phyloP scores from a whole-genome alignment of 2,329 filamentous ascomycete species.

The Fusarium hainanense region DNA sequence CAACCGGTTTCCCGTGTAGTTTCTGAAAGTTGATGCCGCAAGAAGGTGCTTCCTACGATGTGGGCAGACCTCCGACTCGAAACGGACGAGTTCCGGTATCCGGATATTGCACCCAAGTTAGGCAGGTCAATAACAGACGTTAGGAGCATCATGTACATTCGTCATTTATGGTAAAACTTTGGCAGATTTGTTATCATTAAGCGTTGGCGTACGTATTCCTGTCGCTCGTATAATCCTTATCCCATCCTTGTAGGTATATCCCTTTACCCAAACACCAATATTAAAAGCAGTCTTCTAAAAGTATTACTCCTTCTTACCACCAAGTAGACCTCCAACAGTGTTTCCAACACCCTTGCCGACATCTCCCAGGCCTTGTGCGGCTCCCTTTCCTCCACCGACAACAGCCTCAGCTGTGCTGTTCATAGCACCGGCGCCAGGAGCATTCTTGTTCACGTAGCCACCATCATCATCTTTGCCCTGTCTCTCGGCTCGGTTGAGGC shows the following conservation, averaged over 20 bases:
- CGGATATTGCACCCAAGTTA: not conserved
- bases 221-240: not conserved
- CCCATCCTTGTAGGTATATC: not conserved
- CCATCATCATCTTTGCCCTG: conserved; percentile 72
- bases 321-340: conserved; percentile 51
- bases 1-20: not conserved
- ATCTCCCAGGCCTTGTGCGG: conserved; percentile 48
- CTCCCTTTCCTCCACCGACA: conserved; percentile 49
- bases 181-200: conserved; percentile 4
- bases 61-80: not conserved
- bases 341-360: conserved; percentile 25
- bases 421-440: conserved; percentile 46
- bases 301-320: conserved; percentile 47
- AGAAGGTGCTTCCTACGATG: not conserved
- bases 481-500: conserved; percentile 72
- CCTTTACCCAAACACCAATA: conserved; percentile 13
- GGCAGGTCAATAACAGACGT: not conserved
- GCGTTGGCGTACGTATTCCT: not conserved
- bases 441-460: conserved; percentile 53
- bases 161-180: not conserved
- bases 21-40: not conserved
- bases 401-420: conserved; percentile 45
- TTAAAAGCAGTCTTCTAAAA: not conserved
- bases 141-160: not conserved
- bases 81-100: not conserved